Evolutionary conservation across 2,329 filamentous ascomycete species (phyloP).

Genomic region (Conoideocrella luteorostrata): DNA sequence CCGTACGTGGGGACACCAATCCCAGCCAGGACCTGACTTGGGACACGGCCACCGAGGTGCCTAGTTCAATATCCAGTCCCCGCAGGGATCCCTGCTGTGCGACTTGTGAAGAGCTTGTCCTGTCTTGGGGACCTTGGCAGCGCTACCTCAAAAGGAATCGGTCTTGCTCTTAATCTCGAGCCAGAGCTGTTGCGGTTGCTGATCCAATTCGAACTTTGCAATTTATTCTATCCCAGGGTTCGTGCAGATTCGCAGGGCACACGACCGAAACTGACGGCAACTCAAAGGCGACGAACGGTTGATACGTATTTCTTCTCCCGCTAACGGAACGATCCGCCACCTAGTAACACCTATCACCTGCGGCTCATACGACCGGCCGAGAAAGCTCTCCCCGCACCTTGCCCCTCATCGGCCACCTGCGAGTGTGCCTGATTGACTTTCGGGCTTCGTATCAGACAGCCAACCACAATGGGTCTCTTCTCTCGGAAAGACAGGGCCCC

Average conservation of each 20-base stretch:
- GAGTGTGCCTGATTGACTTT: slow-evolving; percentile 11
- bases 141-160: slow-evolving; percentile 6
- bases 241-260: too few relatives aligned
- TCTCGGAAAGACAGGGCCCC: slow-evolving; percentile 47
- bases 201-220: background rate
- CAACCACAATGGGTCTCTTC: slow-evolving; percentile 46
- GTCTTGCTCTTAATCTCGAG: slow-evolving; percentile 1
- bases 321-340: slow-evolving; percentile 5
- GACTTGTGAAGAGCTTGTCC: background rate
- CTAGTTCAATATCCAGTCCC: slow-evolving; percentile 1
- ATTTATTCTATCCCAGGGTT: too few relatives aligned
- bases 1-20: slow-evolving; percentile 1
- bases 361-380: slow-evolving; percentile 7
- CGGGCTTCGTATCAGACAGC: slow-evolving; percentile 5
- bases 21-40: slow-evolving; percentile 4
- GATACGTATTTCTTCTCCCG: background rate
- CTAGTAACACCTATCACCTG: slow-evolving; percentile 9
- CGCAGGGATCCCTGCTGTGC: slow-evolving; percentile 6
- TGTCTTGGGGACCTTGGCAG: slow-evolving; percentile 2
- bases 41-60: slow-evolving; percentile 2
- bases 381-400: slow-evolving; percentile 14
- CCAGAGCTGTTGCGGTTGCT: background rate
- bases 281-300: background rate
- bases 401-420: slow-evolving; percentile 9
- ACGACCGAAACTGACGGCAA: background rate